Percentiles rank a stretch among this genome's conserved stretches.
phyloP scores from a whole-genome alignment of 495 filamentous ascomycete species.

The Tuber aestivum region DNA sequence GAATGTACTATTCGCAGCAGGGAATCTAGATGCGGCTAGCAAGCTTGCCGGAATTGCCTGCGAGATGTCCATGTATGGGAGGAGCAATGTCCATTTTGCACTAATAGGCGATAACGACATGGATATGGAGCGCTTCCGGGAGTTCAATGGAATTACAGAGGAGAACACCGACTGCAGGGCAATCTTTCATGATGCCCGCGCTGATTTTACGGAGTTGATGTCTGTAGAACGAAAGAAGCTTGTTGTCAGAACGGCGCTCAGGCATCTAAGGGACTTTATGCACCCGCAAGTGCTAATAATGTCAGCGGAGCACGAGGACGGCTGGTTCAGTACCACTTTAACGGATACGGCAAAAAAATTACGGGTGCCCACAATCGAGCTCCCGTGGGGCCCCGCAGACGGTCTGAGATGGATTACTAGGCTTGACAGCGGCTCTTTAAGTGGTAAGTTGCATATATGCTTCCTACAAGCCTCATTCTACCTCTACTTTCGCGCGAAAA shows the following conservation, averaged over 20 bases:
- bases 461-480: constrained; percentile 16
- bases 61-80: constrained; percentile 49
- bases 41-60: constrained; percentile 54
- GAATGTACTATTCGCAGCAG: constrained; percentile 52
- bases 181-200: constrained; percentile 53
- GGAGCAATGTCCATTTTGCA: constrained; percentile 52
- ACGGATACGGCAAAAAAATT: constrained; percentile 45
- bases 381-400: constrained; percentile 51
- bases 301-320: constrained; percentile 48
- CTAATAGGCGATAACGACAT: constrained; percentile 52
- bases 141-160: constrained; percentile 49
- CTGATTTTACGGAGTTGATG: constrained; percentile 49
- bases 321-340: constrained; percentile 46
- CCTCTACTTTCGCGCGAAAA: constrained; percentile 8
- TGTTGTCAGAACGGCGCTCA: constrained; percentile 46
- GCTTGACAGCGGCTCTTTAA: constrained; percentile 56
- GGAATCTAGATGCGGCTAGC: constrained; percentile 50
- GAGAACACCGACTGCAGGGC: constrained; percentile 46
- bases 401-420: constrained; percentile 60
- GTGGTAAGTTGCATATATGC: constrained; percentile 43
- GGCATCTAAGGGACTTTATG: constrained; percentile 49
- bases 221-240: constrained; percentile 48
- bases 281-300: constrained; percentile 51
- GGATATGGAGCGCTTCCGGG: constrained; percentile 50
- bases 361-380: constrained; percentile 50